Evolutionary conservation across 2,329 filamentous ascomycete genomes (phyloP), one percentile per base, ranked within the genome.

Genomic region (Penicillium nordicum): DNA sequence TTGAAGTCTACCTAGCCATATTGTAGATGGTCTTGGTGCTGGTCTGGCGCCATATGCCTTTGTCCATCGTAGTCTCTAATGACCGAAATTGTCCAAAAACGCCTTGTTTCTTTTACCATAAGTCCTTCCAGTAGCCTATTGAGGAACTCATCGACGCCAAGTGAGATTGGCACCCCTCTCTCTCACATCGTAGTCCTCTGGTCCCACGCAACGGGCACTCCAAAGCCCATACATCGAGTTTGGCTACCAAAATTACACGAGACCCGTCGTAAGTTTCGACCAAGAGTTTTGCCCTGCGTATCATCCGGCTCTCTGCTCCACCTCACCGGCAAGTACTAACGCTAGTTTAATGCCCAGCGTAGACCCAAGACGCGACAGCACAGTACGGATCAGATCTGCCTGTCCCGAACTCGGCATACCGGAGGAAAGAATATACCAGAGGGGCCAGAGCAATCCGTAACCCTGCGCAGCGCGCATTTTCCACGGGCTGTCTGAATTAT

Each of bases 351-450:
- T 74, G 1, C 72, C 72, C 10, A 71, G 59, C 8, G 59, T 65
- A 11, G 67, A 69, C 7, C 73, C 72, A 9, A 73, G 57, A 11
- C 66, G 62, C 10, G 55, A 54, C 4, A 75, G 55, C 32, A 63
- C 66, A 9, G 57, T 53, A 6, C 66, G 63, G 16, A 73, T 68
- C 50, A 69, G 68, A 5, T 67, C 54, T 5, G 51, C 56, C 55
- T 74, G 72, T 1, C 56, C 59, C 2, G 66, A 63, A 0, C 67
- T 72, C 5, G 72, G 70, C 47, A 73, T 59, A 0, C 70, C 71
- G 32, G 63, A 70, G 5, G 70, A 66, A 5, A 70, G 45, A 9
- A 72, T 64, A 43, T 72, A 72, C 72, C 72, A 75, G n/a, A 74
- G 57, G 2, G 72, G 72, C 72, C 72, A 75, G 3, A 74, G 60